Base-by-base conservation (phyloP, 2,329 filamentous ascomycete genomes). In the Huntiella omanensis region DNA sequence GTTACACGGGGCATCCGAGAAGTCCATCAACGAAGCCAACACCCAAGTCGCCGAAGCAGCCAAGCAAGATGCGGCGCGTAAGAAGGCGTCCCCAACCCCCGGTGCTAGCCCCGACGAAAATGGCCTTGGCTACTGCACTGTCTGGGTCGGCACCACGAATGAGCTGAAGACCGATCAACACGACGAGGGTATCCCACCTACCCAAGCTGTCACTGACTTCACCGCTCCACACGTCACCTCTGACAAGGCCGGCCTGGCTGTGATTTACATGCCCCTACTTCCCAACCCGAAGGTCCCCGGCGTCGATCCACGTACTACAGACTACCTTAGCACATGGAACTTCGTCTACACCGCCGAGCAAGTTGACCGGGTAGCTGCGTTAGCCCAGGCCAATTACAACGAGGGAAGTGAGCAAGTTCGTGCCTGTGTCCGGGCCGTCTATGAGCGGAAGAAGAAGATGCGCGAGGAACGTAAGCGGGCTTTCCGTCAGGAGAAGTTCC, bases 241-340 rank as follows among this genome's bases (percentile, higher is more conserved):
- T 13, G 77, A 83, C 1, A 69, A 86, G 47, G 87, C 91, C 0
- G 91, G 91, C 12, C 80, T 98, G 36, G 74, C 87, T 0, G 78
- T 98, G 3, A 69, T 93, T 12, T 98, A 98, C 63, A 80, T 95
- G 55, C 91, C 91, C 0, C 79, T 95, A 51, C 67, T 96, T 11
- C 74, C 80, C 22, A 96, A 98, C 58, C 71, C 79, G 0, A 80
- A 80, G 50, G 80, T 85, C 0, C 72, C 78, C 0, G 82, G 75
- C 38, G 80, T 96, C n/a, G 81, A 94, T 53, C 91, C 91, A 0
- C 77, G 78, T 17, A 74, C 72, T 2, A 82, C 75, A 45, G 85
- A 94, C 50, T 96, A 86, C 61, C 76, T 96, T 66, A 84, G 77
- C 54, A 98, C 91, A 0, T 98, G 91, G 91, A 98, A 98, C 58